Evolutionary conservation across 768 basidiomycete genomes (phyloP).

Genomic region (Mycena crocata): DNA sequence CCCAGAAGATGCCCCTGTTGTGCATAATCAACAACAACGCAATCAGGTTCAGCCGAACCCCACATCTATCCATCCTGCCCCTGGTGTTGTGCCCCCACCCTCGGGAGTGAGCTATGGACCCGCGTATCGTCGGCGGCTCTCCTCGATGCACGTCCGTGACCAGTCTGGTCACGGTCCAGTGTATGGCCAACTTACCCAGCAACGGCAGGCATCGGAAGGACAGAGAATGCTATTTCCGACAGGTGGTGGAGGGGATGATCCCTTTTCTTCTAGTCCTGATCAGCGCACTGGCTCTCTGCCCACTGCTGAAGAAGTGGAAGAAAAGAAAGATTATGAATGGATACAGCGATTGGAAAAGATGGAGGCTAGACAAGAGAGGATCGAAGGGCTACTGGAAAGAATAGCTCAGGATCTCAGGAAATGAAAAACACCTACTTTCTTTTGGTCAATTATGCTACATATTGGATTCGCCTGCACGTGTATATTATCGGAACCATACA

Average conservation of each 20-base stretch:
- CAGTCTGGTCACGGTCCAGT: conserved; percentile 17
- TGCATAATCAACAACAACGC: conserved; percentile 14
- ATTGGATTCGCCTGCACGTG: too few species aligned
- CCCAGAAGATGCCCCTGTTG: conserved; percentile 40
- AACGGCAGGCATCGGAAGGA: conserved; percentile 30
- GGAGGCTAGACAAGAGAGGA: conserved; percentile 58
- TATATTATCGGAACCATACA: conserved; percentile 2
- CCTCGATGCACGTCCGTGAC: conserved; percentile 47
- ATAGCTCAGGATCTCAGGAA: conserved; percentile 39
- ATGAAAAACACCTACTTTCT: conserved; percentile 26
- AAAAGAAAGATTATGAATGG: conserved; percentile 36
- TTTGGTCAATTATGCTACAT: not conserved
- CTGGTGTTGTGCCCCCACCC: conserved; percentile 22
- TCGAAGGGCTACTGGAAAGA: conserved; percentile 56
- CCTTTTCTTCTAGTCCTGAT: conserved; percentile 34
- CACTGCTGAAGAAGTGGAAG: conserved; percentile 40
- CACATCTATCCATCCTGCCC: conserved; percentile 13
- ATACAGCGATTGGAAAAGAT: conserved; percentile 47
- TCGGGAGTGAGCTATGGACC: conserved; percentile 58
- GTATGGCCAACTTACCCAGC: conserved; percentile 30
- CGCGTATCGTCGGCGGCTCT: conserved; percentile 54
- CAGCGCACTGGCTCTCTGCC: conserved; percentile 32
- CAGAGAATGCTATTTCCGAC: conserved; percentile 41
- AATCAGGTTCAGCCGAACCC: not conserved
- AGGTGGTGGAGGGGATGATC: conserved; percentile 30